These are phyloP conservation scores for Dalbergia cochinchinensis DNA, from an alignment of 306 rosid genomes.

Conservation along the genomic window DNA sequence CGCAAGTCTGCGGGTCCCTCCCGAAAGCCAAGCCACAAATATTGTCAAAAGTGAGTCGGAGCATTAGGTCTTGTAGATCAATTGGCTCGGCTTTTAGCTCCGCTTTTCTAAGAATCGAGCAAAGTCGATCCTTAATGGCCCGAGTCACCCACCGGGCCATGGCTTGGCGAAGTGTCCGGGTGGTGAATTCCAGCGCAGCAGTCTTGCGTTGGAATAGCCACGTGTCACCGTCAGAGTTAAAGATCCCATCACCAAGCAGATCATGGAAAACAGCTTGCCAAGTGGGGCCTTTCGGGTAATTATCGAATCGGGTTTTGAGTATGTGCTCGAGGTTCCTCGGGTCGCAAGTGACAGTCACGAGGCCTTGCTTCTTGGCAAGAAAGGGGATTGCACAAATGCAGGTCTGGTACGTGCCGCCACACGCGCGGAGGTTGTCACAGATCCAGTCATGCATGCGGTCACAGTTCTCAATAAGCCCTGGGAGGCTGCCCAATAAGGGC, in stretches of 20 bases:
- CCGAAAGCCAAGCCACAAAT: conserved; percentile 95
- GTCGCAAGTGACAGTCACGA: conserved; percentile 98
- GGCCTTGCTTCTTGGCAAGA: conserved; percentile 83
- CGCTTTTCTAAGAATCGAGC: conserved; percentile 61
- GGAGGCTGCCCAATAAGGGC: conserved; percentile 90
- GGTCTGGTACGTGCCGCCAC: conserved; percentile 97
- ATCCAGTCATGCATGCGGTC: conserved; percentile 98
- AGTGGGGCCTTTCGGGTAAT: conserved; percentile 91
- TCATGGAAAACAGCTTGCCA: conserved; percentile 97
- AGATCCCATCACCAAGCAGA: conserved; percentile 86
- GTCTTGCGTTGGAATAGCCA: conserved; percentile 96
- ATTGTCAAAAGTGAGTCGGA: conserved; percentile 88
- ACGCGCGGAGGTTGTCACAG: conserved; percentile 88
- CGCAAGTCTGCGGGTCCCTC: conserved; percentile 78
- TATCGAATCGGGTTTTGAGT: conserved; percentile 84
- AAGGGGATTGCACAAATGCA: conserved; percentile 96
- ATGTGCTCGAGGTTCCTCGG: conserved; percentile 91
- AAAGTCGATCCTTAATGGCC: conserved; percentile 83
- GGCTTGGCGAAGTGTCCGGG: conserved; percentile 88
- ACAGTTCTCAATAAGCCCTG: conserved; percentile 78
- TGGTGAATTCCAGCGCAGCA: conserved; percentile 91
- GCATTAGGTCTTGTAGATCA: conserved; percentile 80
- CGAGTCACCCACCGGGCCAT: conserved; percentile 97
- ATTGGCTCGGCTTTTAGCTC: conserved; percentile 57
- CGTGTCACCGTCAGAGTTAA: conserved; percentile 92